Base-by-base conservation (phyloP, 2,329 filamentous ascomycete species). In the Verticillium alfalfae region DNA sequence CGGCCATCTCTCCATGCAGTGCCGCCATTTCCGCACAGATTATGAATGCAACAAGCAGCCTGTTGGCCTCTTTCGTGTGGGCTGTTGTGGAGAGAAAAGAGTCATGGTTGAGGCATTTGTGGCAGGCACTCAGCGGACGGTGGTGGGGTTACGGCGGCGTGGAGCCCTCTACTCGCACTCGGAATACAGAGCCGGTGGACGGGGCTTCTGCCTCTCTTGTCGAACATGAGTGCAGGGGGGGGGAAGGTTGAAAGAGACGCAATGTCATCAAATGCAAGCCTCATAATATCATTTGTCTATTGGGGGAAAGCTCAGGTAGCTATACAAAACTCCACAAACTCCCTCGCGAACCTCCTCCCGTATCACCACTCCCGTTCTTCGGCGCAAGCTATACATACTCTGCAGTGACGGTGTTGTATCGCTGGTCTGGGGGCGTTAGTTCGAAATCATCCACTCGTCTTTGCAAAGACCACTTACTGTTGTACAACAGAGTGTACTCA, bases 401-500 rank as follows among this genome's bases (percentile, higher is more conserved):
- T 37, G 76, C 75, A 22, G 72, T 76, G 34, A 80, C 75, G 0
- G 76, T 75, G 58, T 75, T 72, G 63, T 79, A 79, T 61, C 76
- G 69, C 59, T 74, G 70, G 59, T 71, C 75, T 78, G 49, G 55
- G 34, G 18, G 1, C n/a, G 62, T 72, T 62, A 73, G 68, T 34
- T 58, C 3, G 6, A 26, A 26, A 18, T 26, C 64, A 52, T 5
- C 4, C 26, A 31, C 26, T 31, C 26, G 26, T 31, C 26, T 31
- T 31, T 4, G 26, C 1, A 3, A 31, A 4, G 26, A 5, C 3
- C 5, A 52, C 75, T 66, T 66, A 78, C 77, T 72, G 58, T 79
- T 75, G 62, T 77, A 75, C 8, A 80, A 68, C 37, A 81, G 68
- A 5, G 78, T 79, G 64, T 80, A 81, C 34, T 73, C 70, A 0